Conservation (phyloP, 352 stramenopile species). For the Pythium dissimile region DNA sequence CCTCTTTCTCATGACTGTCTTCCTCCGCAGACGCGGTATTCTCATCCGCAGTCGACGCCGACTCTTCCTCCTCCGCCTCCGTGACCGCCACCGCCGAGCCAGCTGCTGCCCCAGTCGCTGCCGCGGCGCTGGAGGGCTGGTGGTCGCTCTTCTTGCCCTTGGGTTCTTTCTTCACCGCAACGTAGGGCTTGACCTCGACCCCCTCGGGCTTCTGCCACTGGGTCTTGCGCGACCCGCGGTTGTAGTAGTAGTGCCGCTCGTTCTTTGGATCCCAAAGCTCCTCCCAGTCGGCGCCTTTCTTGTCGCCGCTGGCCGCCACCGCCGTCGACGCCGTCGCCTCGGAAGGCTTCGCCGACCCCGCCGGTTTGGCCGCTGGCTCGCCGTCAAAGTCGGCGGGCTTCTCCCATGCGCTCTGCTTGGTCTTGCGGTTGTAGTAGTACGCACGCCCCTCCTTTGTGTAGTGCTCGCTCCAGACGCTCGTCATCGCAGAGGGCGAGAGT, state of each 20-base stretch:
- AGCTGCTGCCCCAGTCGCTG: neutral
- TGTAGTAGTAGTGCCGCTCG: slow-evolving; percentile 84
- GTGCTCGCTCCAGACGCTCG: slow-evolving; percentile 74
- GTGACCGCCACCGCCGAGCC: slow-evolving; percentile 1
- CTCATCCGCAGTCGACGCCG: slow-evolving; percentile 7
- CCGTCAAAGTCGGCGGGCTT: slow-evolving; percentile 75
- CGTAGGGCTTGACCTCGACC: slow-evolving; percentile 74
- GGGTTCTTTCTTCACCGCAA: slow-evolving; percentile 23
- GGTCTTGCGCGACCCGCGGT: slow-evolving; percentile 73
- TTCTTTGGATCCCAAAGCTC: slow-evolving; percentile 87
- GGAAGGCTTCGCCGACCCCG: neutral
- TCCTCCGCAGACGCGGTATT: neutral
- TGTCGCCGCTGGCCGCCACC: neutral
- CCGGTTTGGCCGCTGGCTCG: slow-evolving; percentile 26
- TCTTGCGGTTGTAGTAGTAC: slow-evolving; percentile 88
- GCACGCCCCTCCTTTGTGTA: slow-evolving; percentile 80
- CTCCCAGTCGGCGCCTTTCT: slow-evolving; percentile 55
- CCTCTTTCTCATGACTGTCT: neutral
- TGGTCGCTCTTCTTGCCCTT: slow-evolving; percentile 22
- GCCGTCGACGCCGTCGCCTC: neutral
- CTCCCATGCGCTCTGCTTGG: slow-evolving; percentile 87
- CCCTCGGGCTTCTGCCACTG: slow-evolving; percentile 76
- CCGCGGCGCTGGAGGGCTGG: too few species aligned
- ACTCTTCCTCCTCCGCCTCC: slow-evolving; percentile 17
- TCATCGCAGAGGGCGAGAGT: neutral